Evolutionary conservation across 202 grass and related monocot species (phyloP).

Genomic region (Miscanthus sacchariflorus): DNA sequence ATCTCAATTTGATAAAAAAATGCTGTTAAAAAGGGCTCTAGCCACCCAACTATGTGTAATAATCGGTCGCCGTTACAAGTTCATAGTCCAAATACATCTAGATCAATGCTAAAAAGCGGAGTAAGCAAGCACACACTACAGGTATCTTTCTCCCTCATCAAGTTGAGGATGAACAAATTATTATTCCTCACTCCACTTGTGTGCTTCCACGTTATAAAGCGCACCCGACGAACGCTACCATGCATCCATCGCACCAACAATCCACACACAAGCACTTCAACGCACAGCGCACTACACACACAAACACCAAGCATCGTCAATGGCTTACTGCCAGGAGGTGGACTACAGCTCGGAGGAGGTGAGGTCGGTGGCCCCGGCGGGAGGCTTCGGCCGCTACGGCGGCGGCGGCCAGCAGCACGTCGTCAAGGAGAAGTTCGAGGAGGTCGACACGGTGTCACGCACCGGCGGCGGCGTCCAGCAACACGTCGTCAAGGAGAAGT

Average conservation of each 20-base stretch:
- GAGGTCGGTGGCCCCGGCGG: constrained; percentile 44
- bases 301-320: neutral
- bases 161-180: neutral
- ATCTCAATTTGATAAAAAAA: no score
- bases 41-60: neutral
- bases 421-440: constrained; percentile 51
- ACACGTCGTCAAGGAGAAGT: constrained; percentile 50
- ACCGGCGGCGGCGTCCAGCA: constrained; percentile 25
- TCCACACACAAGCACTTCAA: constrained; percentile 1
- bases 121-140: neutral
- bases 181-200: constrained; percentile 3
- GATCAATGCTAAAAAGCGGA: neutral
- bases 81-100: neutral
- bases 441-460: constrained; percentile 34
- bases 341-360: constrained; percentile 62
- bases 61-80: neutral
- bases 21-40: neutral
- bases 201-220: constrained; percentile 32
- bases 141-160: neutral
- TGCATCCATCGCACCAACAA: neutral
- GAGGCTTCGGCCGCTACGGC: constrained; percentile 38
- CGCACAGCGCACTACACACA: neutral
- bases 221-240: neutral
- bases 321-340: constrained; percentile 55
- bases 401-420: constrained; percentile 32